phyloP scores from a whole-genome alignment of 202 grass and related monocot species.

The Bolboschoenoplectus hybrid region DNA sequence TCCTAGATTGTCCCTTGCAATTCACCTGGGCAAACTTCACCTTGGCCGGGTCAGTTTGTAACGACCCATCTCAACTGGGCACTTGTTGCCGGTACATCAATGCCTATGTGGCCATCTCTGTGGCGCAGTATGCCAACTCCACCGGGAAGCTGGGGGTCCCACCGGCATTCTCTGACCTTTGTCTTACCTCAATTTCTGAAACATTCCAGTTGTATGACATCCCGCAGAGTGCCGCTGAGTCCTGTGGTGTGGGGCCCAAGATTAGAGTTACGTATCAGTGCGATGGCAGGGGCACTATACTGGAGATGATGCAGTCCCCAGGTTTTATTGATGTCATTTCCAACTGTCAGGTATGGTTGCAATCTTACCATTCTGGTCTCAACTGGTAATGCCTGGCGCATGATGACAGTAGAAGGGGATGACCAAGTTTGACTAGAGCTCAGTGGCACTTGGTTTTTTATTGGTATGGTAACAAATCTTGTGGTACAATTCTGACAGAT shows the following conservation, averaged over 20 bases:
- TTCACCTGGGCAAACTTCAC: constrained; percentile 98
- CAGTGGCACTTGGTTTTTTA: background rate
- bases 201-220: constrained; percentile 73
- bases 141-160: constrained; percentile 85
- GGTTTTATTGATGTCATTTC: constrained; percentile 77
- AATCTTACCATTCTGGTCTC: background rate
- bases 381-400: background rate
- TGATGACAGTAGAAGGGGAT: background rate
- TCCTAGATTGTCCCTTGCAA: constrained; percentile 84
- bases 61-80: constrained; percentile 59
- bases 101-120: constrained; percentile 80
- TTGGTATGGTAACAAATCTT: background rate
- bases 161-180: constrained; percentile 71
- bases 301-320: constrained; percentile 97
- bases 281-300: constrained; percentile 66
- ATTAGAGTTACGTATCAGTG: constrained; percentile 94
- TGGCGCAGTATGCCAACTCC: constrained; percentile 76
- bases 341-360: constrained; percentile 56
- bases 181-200: constrained; percentile 62
- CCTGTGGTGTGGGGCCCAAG: constrained; percentile 83
- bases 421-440: background rate
- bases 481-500: background rate
- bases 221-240: constrained; percentile 50
- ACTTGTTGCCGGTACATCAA: constrained; percentile 95
- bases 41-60: constrained; percentile 60